phyloP scores from a whole-genome alignment of 2,329 filamentous ascomycete species.

The Coniochaeta prunicola region DNA sequence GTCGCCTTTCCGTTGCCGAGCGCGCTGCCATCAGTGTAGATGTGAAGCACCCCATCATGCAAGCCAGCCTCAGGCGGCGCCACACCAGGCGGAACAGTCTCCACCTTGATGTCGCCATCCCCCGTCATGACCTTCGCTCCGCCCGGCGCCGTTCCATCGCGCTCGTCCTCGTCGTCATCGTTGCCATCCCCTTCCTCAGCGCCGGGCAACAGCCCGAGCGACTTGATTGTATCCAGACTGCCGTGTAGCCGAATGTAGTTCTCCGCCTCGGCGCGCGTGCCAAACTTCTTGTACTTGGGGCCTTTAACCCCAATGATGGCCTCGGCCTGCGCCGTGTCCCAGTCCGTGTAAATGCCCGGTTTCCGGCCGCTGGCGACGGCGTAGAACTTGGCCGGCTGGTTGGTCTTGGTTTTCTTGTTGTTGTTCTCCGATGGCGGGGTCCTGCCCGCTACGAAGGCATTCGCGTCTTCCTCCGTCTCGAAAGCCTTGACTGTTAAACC shows the following conservation, averaged over 20 bases:
- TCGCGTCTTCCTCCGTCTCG: conserved; percentile 63
- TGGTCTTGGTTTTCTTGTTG: conserved; percentile 18
- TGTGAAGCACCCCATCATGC: conserved; percentile 24
- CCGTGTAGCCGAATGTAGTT: conserved; percentile 57
- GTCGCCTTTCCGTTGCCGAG: conserved; percentile 48
- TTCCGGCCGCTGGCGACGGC: conserved; percentile 51
- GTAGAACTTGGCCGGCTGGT: conserved; percentile 42
- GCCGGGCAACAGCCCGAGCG: conserved; percentile 16
- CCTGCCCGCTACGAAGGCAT: conserved; percentile 64
- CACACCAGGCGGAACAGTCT: conserved; percentile 6
- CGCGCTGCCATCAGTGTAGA: conserved; percentile 60
- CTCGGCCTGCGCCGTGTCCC: conserved; percentile 59
- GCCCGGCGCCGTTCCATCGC: conserved; percentile 19
- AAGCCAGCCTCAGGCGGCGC: conserved; percentile 3
- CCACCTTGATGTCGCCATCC: conserved; percentile 13
- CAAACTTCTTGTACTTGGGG: conserved; percentile 61
- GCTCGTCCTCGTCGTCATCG: conserved; percentile 33
- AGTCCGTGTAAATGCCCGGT: conserved; percentile 54
- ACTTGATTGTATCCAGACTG: conserved; percentile 34
- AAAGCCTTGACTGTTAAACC: conserved; percentile 70
- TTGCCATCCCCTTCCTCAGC: conserved; percentile 27
- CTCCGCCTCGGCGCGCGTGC: conserved; percentile 64
- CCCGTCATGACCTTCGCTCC: conserved; percentile 16
- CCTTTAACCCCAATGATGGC: conserved; percentile 70
- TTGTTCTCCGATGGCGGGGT: conserved; percentile 31